Base-by-base conservation (phyloP, 1,284 basidiomycete genomes). In the Cerioporus squamosus region DNA sequence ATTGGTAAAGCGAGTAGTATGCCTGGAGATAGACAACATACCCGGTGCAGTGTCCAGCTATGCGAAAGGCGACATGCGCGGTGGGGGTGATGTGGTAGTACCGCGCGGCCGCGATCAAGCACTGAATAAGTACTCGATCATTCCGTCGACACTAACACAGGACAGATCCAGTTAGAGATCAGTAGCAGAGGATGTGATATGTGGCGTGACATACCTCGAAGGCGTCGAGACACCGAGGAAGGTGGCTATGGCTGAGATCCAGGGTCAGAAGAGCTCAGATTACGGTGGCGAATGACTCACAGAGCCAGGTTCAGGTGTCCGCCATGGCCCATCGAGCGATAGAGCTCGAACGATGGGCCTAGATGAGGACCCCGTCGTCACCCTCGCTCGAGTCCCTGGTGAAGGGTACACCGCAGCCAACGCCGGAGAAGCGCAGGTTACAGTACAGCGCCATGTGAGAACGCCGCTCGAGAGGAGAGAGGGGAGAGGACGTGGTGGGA, bases 401-500 rank as follows among this genome's bases (percentile, higher is more conserved):
- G 18, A 20, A 20, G 40, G n/a, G n/a, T 22, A 43, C 40, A 22
- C 40, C 20, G 24, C 22, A 39, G 5, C 31, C 18, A 18, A 26
- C 31, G n/a, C n/a, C n/a, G n/a, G n/a, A n/a, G n/a, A n/a, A n/a
- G n/a, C n/a, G n/a, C n/a, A 20, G 43, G 17, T 8, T 9, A 20
- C 14, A 9, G 51, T 36, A 33, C 33, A 18, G 26, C 31, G 31
- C 33, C 15, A 20, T 18, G 40, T 43, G n/a, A n/a, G n/a, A n/a
- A 29, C 18, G 40, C 18, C 7, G 8, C n/a, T 20, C 22, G 18
- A 22, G 18, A 18, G 40, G 20, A 20, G 7, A 26, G 23, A 36
- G 17, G 17, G 42, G 42, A 49, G 54, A 38, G 54, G 15, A 51
- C 48, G 44, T 55, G 54, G 54, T 49, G 24, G 54, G 38, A 17